phyloP scores from a whole-genome alignment of 1,284 basidiomycete species.

The Apiotrichum sp. region DNA sequence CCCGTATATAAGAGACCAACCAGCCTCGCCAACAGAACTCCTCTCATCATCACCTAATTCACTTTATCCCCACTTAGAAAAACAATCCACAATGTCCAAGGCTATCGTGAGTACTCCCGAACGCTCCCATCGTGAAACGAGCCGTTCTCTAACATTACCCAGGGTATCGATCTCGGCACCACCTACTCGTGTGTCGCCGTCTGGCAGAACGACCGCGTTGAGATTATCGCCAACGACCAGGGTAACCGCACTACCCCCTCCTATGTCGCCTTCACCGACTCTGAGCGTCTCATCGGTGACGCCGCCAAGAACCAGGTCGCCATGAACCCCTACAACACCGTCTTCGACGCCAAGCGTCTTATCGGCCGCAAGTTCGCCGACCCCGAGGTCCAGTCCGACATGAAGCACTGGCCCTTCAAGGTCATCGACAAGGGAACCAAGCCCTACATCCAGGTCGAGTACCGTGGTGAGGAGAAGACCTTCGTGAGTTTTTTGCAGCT shows the following conservation, averaged over 20 bases:
- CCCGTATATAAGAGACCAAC: neutral
- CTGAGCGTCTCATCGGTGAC: slow-evolving; percentile 64
- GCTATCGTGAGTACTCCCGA: slow-evolving; percentile 1
- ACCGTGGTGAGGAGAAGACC: slow-evolving; percentile 85
- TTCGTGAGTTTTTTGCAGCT: slow-evolving; percentile 19
- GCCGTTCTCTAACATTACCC: neutral
- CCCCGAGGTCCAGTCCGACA: slow-evolving; percentile 55
- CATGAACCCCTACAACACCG: slow-evolving; percentile 54
- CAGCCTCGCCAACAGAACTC: neutral
- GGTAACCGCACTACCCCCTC: slow-evolving; percentile 95
- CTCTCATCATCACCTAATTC: neutral
- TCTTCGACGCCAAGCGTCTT: slow-evolving; percentile 85
- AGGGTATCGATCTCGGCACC: slow-evolving; percentile 53
- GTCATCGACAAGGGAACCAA: slow-evolving; percentile 75
- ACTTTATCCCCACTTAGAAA: neutral
- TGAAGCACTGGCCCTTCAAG: slow-evolving; percentile 93
- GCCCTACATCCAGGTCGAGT: slow-evolving; percentile 81
- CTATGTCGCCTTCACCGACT: slow-evolving; percentile 87
- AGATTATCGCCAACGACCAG: slow-evolving; percentile 58
- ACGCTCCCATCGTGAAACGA: neutral
- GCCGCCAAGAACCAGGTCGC: slow-evolving; percentile 59
- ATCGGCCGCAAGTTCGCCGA: slow-evolving; percentile 82
- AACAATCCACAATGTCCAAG: slow-evolving; percentile 1
- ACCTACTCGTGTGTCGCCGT: slow-evolving; percentile 77
- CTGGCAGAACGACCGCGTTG: slow-evolving; percentile 97